Evolutionary conservation across 2,329 filamentous ascomycete species (phyloP), one percentile per base, ranked within the genome.

Genomic region (Sporothrix curviconia): DNA sequence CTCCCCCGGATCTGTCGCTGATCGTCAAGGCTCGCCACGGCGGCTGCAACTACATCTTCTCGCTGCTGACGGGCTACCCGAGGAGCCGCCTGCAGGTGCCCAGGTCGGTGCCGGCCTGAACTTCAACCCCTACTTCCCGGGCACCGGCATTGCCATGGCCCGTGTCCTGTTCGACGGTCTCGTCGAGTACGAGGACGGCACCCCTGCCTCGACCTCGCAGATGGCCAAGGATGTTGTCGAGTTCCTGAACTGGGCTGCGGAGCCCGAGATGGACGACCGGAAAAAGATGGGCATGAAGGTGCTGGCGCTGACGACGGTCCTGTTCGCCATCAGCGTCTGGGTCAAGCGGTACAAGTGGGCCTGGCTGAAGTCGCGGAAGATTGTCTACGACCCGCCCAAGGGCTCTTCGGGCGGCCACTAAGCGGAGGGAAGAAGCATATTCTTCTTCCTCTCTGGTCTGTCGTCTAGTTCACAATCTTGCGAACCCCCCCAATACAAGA

Each of bases 241-340:
- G 78, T 99, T 99, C 81, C 83, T 99, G 71, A 97, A 99, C 86
- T 99, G 94, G 94, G 83, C 94, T 56, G 92, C 94, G 59, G 94
- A 99, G 80, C 94, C 94, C 50, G 94, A 99, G 82, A 96, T 96
- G 91, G 94, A 99, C 71, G 87, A 96, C 72, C 89, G 94, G 72
- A 99, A 99, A 89, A 94, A 91, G 81, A 99, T 97, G 94, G 94
- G 94, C 69, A 85, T 95, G 83, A 97, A 99, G 86, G 89, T 95
- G 56, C 74, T 99, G 67, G 85, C 88, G 65, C 83, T 96, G 65
- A 84, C 85, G 56, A 81, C 87, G 61, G 83, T 86, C 61, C 80
- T 99, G 63, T 88, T 90, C 71, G 90, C 90, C 58, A 69, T 97
- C 69, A 95, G 89, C 74, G 84, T 99, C 68, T 99, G 92, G 91